Evolutionary conservation across 176 grass and related monocot species (phyloP).

Genomic region (Pharus latifolius): DNA sequence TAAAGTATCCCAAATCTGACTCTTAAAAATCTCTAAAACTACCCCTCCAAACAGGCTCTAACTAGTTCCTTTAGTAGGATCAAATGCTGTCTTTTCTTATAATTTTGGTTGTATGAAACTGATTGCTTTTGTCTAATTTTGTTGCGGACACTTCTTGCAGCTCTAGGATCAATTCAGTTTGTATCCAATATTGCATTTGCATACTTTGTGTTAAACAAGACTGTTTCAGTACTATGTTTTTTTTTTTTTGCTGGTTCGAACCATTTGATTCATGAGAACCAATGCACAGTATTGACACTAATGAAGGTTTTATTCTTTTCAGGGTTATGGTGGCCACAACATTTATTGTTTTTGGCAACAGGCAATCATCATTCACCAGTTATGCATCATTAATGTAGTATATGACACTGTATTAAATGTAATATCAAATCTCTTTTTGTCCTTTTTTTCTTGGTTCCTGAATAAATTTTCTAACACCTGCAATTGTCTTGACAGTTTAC

Average conservation of each 20-base stretch:
- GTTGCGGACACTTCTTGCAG: constrained; percentile 55
- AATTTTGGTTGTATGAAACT: background rate
- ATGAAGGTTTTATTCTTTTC: constrained; percentile 7
- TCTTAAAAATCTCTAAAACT: too few relatives aligned
- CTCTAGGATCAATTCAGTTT: constrained; percentile 75
- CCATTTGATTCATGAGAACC: background rate
- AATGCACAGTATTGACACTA: background rate
- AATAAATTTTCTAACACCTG: background rate
- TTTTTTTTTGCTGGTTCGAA: background rate
- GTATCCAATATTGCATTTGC: constrained; percentile 52
- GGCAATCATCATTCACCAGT: constrained; percentile 55
- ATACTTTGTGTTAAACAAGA: constrained; percentile 55
- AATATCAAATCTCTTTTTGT: too few relatives aligned
- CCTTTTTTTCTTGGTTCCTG: background rate
- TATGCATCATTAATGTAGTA: background rate
- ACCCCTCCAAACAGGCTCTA: too few relatives aligned
- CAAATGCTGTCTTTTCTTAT: too few relatives aligned
- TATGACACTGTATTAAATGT: background rate
- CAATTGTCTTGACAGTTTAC: constrained; percentile 30
- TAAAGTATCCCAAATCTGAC: too few relatives aligned
- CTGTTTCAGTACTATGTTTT: constrained; percentile 29
- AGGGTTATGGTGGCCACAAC: constrained; percentile 45
- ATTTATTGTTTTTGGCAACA: constrained; percentile 56
- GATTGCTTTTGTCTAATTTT: background rate
- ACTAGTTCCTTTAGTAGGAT: too few relatives aligned